Conservation (phyloP, 257 asterid species). For the Paraleonurus japonicus region DNA sequence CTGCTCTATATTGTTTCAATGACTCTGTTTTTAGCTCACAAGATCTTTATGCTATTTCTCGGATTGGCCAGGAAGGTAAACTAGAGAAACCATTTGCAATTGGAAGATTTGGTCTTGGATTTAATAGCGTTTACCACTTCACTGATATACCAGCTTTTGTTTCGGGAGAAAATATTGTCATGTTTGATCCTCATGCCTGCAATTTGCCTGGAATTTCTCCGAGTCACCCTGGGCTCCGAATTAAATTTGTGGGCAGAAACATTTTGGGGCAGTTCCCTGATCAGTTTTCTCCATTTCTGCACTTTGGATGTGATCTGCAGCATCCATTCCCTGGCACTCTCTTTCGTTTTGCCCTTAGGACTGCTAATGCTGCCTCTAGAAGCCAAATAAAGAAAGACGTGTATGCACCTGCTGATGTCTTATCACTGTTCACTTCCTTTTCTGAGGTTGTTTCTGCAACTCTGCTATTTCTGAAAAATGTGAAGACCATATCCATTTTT, state of each 20-base stretch:
- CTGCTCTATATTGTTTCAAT: constrained; percentile 93
- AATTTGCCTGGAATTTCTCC: constrained; percentile 96
- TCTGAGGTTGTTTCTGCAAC: constrained; percentile 82
- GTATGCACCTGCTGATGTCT: constrained; percentile 78
- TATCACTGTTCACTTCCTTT: constrained; percentile 78
- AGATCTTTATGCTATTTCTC: constrained; percentile 93
- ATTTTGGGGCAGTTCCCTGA: constrained; percentile 94
- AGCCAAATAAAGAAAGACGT: constrained; percentile 90
- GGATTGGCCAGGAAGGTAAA: constrained; percentile 97
- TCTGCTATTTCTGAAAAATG: constrained; percentile 76
- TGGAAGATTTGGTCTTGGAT: constrained; percentile 98
- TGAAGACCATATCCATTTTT: constrained; percentile 72
- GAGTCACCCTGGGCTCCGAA: constrained; percentile 91
- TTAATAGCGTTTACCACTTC: constrained; percentile 90
- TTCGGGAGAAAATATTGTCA: constrained; percentile 93
- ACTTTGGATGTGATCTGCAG: constrained; percentile 90
- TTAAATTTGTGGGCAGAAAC: constrained; percentile 71
- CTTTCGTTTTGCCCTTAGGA: constrained; percentile 91
- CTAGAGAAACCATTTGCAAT: constrained; percentile 96
- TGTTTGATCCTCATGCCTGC: constrained; percentile 98
- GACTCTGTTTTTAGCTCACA: constrained; percentile 94
- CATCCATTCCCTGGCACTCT: constrained; percentile 87
- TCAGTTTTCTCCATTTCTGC: constrained; percentile 93
- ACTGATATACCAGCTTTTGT: constrained; percentile 93
- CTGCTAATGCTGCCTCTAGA: constrained; percentile 70